phyloP scores from a whole-genome alignment of 2,329 filamentous ascomycete species.

The Tolypocladium cylindrosporum region DNA sequence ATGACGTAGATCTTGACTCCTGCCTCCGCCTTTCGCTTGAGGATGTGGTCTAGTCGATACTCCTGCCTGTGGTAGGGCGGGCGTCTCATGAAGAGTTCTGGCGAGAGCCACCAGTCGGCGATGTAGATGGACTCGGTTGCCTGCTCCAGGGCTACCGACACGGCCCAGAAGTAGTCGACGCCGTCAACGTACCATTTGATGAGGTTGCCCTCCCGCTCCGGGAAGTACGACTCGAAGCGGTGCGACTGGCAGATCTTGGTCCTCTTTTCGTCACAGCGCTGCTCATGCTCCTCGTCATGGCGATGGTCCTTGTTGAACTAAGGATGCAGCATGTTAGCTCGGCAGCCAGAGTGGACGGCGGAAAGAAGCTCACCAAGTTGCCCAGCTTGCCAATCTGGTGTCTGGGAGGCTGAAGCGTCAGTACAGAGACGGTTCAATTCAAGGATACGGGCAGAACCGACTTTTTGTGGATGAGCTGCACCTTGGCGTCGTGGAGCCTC shows the following conservation, averaged over 20 bases:
- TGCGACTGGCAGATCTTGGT: constrained; percentile 60
- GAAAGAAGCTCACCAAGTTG: constrained; percentile 39
- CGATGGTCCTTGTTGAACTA: constrained; percentile 79
- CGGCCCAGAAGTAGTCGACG: constrained; percentile 89
- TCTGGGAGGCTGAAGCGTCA: constrained; percentile 10
- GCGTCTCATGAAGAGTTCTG: constrained; percentile 74
- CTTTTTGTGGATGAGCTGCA: constrained; percentile 50
- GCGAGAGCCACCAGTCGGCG: constrained; percentile 93
- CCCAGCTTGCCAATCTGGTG: constrained; percentile 53
- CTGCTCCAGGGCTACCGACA: constrained; percentile 79
- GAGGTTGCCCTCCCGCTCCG: constrained; percentile 72
- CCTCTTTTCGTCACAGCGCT: constrained; percentile 73
- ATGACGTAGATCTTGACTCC: constrained; percentile 92
- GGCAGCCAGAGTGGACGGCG: background rate
- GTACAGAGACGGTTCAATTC: background rate
- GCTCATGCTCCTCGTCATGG: constrained; percentile 88
- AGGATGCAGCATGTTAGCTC: constrained; percentile 1
- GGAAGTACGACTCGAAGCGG: constrained; percentile 85
- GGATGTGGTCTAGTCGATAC: constrained; percentile 74
- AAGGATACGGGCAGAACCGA: constrained; percentile 16
- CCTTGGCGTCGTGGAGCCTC: constrained; percentile 46
- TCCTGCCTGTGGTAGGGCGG: constrained; percentile 76
- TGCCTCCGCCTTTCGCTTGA: constrained; percentile 82
- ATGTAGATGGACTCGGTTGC: constrained; percentile 95
- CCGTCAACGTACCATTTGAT: constrained; percentile 98